phyloP scores from a whole-genome alignment of 179 eudicot genomes.

The Camellia oleifera region DNA sequence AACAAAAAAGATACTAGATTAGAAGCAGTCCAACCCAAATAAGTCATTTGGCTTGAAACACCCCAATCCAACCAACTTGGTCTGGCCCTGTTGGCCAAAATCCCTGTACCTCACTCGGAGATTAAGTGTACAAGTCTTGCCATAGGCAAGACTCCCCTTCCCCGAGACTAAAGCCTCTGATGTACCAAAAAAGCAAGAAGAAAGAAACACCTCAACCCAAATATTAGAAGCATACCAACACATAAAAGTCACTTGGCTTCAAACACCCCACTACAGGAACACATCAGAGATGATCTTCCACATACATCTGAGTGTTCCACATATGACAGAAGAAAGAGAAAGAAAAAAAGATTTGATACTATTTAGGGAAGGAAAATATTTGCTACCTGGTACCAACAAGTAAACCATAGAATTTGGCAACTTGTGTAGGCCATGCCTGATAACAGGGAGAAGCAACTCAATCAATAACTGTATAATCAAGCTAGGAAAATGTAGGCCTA shows the following conservation, averaged over 20 bases:
- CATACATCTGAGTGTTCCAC: not conserved
- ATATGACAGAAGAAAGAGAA: not conserved
- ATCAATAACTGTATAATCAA: slow-evolving; percentile 18
- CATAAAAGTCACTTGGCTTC: too few species aligned
- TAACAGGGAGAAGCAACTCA: slow-evolving; percentile 16
- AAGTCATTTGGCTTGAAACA: not conserved
- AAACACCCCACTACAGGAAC: not conserved
- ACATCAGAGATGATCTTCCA: not conserved
- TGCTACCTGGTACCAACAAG: slow-evolving; percentile 88
- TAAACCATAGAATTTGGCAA: slow-evolving; percentile 81
- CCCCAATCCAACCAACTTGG: too few species aligned
- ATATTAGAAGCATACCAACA: not conserved
- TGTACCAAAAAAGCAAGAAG: too few species aligned
- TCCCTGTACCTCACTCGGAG: too few species aligned
- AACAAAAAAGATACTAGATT: not conserved
- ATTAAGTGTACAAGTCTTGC: too few species aligned
- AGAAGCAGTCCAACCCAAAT: not conserved
- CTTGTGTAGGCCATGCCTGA: slow-evolving; percentile 94
- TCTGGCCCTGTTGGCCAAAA: too few species aligned
- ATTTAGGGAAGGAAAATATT: slow-evolving; percentile 3
- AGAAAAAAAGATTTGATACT: not conserved
- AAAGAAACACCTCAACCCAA: too few species aligned
- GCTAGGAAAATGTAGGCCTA: not conserved
- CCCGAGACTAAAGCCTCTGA: too few species aligned
- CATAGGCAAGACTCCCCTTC: too few species aligned